phyloP scores from a whole-genome alignment of 345 rosid species.

The Bruguiera parviflora region DNA sequence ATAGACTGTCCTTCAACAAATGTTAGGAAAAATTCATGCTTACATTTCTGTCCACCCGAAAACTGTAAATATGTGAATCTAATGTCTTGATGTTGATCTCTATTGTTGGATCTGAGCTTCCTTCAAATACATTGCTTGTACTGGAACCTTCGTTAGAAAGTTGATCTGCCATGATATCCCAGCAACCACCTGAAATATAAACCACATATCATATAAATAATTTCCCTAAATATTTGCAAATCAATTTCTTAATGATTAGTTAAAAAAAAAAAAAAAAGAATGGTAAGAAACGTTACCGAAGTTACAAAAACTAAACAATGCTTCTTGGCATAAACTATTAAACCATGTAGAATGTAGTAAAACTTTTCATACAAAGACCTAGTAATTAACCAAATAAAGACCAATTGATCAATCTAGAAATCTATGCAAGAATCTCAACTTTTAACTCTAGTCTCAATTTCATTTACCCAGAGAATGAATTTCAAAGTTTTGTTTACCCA shows the following conservation, averaged over 20 bases:
- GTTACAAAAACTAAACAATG: no score
- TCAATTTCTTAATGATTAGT: neutral
- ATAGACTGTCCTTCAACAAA: neutral
- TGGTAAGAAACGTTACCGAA: no score
- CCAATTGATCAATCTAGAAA: no score
- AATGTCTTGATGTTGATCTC: constrained; percentile 85
- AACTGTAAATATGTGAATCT: constrained; percentile 66
- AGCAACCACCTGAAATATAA: constrained; percentile 17
- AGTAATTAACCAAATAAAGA: no score
- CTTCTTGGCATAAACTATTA: no score
- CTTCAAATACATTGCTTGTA: constrained; percentile 42
- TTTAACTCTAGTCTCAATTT: no score
- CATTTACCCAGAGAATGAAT: no score
- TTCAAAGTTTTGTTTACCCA: no score
- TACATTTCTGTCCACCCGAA: constrained; percentile 71
- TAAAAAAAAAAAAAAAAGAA: no score
- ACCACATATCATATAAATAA: constrained; percentile 5
- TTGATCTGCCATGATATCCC: constrained; percentile 59
- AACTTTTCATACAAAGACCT: no score
- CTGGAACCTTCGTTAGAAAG: constrained; percentile 46
- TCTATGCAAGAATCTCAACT: no score
- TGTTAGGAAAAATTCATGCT: constrained; percentile 19
- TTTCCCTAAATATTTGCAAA: neutral
- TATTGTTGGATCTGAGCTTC: constrained; percentile 49
- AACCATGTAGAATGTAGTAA: no score